Percentiles rank a stretch among this genome's conserved stretches.
These are phyloP conservation scores for Platanthera zijinensis DNA, from an alignment of 106 monocot genomes.

Conservation along the genomic window DNA sequence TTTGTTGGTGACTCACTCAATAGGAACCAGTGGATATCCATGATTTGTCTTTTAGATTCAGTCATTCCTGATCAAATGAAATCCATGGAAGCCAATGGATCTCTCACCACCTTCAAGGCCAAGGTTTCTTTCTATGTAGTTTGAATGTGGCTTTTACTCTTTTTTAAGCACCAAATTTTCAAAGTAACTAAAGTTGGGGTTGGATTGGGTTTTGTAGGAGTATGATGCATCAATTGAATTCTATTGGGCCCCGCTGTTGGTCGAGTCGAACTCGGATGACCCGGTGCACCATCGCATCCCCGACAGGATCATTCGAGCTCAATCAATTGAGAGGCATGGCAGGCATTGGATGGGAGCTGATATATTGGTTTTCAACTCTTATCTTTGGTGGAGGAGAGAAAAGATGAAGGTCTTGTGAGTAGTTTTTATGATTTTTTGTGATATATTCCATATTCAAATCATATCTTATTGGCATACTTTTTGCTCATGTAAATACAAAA, in stretches of 20 bases:
- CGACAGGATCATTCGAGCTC: constrained; percentile 34
- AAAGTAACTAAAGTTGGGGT: background rate
- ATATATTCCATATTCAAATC: no score
- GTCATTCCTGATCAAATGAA: constrained; percentile 31
- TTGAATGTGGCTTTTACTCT: background rate
- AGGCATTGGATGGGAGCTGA: constrained; percentile 46
- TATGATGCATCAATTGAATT: constrained; percentile 49
- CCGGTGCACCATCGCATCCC: constrained; percentile 43
- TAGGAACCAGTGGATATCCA: constrained; percentile 72
- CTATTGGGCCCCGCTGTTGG: constrained; percentile 48
- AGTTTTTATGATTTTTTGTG: background rate
- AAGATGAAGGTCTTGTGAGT: constrained; percentile 71
- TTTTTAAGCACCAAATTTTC: background rate
- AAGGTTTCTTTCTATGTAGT: constrained; percentile 22
- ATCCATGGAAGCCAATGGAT: constrained; percentile 34
- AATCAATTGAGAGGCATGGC: constrained; percentile 47
- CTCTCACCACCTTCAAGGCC: constrained; percentile 53
- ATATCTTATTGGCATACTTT: no score
- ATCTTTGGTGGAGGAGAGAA: constrained; percentile 58
- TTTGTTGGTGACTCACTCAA: constrained; percentile 73
- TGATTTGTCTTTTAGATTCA: constrained; percentile 69
- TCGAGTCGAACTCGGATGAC: constrained; percentile 54
- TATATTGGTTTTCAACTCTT: constrained; percentile 47
- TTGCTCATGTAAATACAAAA: no score
- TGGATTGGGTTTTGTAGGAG: constrained; percentile 14